Base-by-base conservation (phyloP, 2,329 filamentous ascomycete species). In the Atkinsonella hypoxylon region DNA sequence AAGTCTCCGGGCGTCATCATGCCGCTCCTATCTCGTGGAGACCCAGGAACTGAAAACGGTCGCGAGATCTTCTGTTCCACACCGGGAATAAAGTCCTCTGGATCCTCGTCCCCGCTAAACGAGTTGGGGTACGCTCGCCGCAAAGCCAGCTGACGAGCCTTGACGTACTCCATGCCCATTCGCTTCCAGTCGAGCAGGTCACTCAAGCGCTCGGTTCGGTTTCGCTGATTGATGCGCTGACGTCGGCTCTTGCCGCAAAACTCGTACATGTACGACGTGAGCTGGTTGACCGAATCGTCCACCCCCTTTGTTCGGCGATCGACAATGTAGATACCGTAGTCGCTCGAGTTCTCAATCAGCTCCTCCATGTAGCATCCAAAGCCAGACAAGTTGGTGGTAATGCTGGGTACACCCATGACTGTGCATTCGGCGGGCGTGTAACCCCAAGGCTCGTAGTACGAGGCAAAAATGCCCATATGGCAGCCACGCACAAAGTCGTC, bases 301-400 rank as follows among this genome's bases (percentile, higher is more conserved):
- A 98, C 85, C 30, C 90, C 91, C 78, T 97, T 97, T 72, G 82
- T 86, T 46, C 93, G 83, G 51, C 93, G 87, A 66, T 98, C 93
- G 44, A 98, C 90, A 67, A 98, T 97, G 75, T 97, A 97, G 70
- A 98, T 97, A 58, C 93, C 93, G 64, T 98, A 97, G 69, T 98
- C 93, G 57, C 86, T 87, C 40, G 91, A 94, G 70, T 97, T 97
- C 70, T 97, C 91, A 58, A 98, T 97, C 58, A 97, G 73, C 70
- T 97, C 93, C 69, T 98, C 93, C 93, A 98, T 98, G 69, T 98
- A 97, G 70, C 93, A 97, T 47, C 93, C 93, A 62, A 98, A 98
- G 18, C 93, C 93, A 7, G 93, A 97, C 43, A 98, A 74, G 69
- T 98, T 98, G 30, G 91, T 97, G 11, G 93, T 97, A 70, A 98